Evolutionary conservation across 2,329 filamentous ascomycete genomes (phyloP), one percentile per base, ranked within the genome.

Genomic region (Hypoxylon sp.): DNA sequence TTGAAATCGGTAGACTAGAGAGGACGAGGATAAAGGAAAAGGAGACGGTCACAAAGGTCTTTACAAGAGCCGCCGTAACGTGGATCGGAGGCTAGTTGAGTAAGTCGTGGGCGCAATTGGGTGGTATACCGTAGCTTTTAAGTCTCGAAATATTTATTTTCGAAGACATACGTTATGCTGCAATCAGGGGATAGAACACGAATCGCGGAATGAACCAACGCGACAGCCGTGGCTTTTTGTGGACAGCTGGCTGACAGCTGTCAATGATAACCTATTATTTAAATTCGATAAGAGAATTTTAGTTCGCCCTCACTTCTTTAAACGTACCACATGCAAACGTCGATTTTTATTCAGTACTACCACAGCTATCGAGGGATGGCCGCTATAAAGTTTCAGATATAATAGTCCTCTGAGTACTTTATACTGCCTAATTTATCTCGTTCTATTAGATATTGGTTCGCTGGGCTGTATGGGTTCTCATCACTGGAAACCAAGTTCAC

Each of bases 1-100:
- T 80, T 87, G 77, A 69, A 55, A 43, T 51, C 30, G 34, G 51
- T 14, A n/a, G 30, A 13, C 36, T 32, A 28, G 14, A 43, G 45
- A 60, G 60, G 61, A 23, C 17, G 49, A 41, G 14, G 14, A 23
- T 19, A 28, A 32, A 43, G n/a, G 48, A 2, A 32, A 25, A 51
- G 19, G 32, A 2, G 48, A 59, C 2, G 23, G 41, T 30, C 28
- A 7, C 28, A 30, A 9, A 30, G 28, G 5, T 1, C 28, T 30
- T 7, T 30, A 30, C 9, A 7, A 30, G 3, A 6, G 28, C 28
- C 2, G 1, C 28, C 28, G 28, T 30, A 9, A 9, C 28, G 28
- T 23, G 19, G 1, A 28, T 52, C 13, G 28, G 45, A 28, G 3
- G 50, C 36, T 61, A 41, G 43, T 36, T 60, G 11, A 30, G 23